These are phyloP conservation scores for Geosmithia morbida DNA, from an alignment of 2,329 filamentous ascomycete species.

Conservation along the genomic window DNA sequence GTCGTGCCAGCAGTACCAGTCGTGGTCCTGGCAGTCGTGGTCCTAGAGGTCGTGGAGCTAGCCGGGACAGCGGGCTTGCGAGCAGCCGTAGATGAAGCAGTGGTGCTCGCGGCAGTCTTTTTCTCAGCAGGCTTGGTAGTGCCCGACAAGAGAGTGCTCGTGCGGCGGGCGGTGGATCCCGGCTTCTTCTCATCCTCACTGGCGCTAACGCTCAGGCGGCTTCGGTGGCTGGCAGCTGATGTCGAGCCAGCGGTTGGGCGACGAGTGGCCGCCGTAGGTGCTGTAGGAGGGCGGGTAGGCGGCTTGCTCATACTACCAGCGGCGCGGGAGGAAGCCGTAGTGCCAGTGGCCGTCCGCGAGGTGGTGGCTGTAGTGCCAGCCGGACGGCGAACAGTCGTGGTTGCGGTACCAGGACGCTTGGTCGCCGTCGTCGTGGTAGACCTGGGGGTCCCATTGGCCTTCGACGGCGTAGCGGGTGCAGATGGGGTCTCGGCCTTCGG, in stretches of 20 bases:
- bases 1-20: conserved; percentile 12
- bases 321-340: conserved; percentile 19
- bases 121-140: conserved; percentile 13
- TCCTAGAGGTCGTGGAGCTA: conserved; percentile 17
- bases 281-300: conserved; percentile 29
- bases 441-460: conserved; percentile 14
- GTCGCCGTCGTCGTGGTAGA: conserved; percentile 13
- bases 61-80: conserved; percentile 19
- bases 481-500: conserved; percentile 11
- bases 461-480: conserved; percentile 17
- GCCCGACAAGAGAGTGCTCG: conserved; percentile 27
- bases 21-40: conserved; percentile 15
- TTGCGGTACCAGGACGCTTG: conserved; percentile 20
- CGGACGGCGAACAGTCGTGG: conserved; percentile 18
- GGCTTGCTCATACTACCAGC: conserved; percentile 29
- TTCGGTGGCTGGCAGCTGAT: conserved; percentile 25
- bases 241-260: conserved; percentile 16
- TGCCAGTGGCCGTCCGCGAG: conserved; percentile 8
- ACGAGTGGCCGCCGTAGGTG: conserved; percentile 16
- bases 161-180: conserved; percentile 21
- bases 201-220: conserved; percentile 31
- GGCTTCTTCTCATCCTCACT: conserved; percentile 36
- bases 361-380: conserved; percentile 13
- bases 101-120: conserved; percentile 14
- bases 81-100: conserved; percentile 14